Evolutionary conservation across 257 asterid species (phyloP), one percentile per base, ranked within the genome.

Genomic region (Henckelia pumila): DNA sequence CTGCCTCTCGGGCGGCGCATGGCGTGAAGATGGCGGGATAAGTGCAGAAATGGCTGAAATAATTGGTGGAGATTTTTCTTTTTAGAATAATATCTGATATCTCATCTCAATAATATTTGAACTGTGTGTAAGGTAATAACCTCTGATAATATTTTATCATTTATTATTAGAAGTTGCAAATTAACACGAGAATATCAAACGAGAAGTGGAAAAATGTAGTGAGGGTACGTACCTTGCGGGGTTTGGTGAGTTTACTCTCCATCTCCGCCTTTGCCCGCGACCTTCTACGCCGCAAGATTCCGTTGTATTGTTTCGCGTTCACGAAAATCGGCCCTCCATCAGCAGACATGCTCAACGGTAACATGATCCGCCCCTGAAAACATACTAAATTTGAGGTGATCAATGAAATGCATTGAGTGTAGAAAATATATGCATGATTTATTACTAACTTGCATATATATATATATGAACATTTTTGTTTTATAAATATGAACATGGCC

Each of bases 11-110:
- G 95, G 6, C 97, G 86, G 29, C 97, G 89, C 95, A 77, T 73
- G 22, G 97, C 97, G 40, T 91, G 97, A 71, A 91, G 97, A 76
- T 91, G 97, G 56, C 97, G 96, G n/a, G 97, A 91, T 17, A 72
- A 76, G 79, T 88, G 97, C 84, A 83, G 63, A 73, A 73, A 91
- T 9, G 97, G 95, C 97, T 88, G 86, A 3, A 22, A 63, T 30
- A 22, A 63, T 30, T 50, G 29, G 71, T 29, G 32, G 24, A 6
- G 32, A 65, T 13, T 0, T 13, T 26, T 40, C 0, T 35, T 37
- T 32, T 37, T 37, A 37, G 47, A 37, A 37, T 37, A 2, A 10
- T 2, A 37, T 37, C 4, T 3, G 47, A 37, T 11, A 28, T 28
- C 30, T 28, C 30, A n/a, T n/a, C n/a, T n/a, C n/a, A n/a, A n/a